These are phyloP conservation scores for Botryotinia calthae DNA, from an alignment of 2,329 filamentous ascomycete species.

Conservation along the genomic window DNA sequence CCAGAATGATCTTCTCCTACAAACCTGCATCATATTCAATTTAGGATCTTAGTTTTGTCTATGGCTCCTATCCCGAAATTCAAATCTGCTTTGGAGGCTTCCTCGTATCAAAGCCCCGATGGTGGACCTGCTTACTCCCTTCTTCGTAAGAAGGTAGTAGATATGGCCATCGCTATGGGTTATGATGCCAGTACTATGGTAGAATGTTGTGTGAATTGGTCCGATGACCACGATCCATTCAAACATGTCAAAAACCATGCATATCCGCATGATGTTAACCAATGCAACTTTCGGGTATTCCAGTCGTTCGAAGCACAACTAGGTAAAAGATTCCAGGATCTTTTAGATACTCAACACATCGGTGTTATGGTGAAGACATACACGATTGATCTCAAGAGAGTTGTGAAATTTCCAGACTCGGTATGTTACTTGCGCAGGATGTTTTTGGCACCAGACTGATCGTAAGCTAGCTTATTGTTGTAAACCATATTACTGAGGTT, in stretches of 20 bases:
- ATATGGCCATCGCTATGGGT: constrained; percentile 16
- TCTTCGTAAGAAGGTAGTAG: constrained; percentile 6
- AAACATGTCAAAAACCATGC: constrained; percentile 5
- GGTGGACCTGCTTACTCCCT: constrained; percentile 7
- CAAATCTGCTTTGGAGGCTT: background rate
- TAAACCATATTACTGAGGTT: constrained; percentile 5
- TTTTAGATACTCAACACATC: background rate
- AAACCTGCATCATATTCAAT: too few relatives aligned
- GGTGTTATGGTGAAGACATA: background rate
- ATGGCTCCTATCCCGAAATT: constrained; percentile 11
- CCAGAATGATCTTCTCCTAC: too few relatives aligned
- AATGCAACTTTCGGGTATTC: constrained; percentile 11
- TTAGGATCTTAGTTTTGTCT: background rate
- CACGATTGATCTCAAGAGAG: constrained; percentile 5
- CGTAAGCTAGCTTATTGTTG: constrained; percentile 1
- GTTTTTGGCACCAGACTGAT: background rate
- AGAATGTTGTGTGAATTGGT: constrained; percentile 12
- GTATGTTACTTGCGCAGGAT: background rate
- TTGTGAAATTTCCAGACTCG: constrained; percentile 1
- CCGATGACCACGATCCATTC: constrained; percentile 13
- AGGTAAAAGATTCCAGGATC: background rate
- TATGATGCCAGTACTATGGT: constrained; percentile 20
- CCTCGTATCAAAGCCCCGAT: constrained; percentile 17
- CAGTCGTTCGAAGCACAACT: constrained; percentile 1
- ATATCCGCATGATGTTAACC: background rate